A percentile compares a stretch with the other conserved stretches of the same genome.
phyloP scores from a whole-genome alignment of 2,329 filamentous ascomycete species.

The Epichloe uncinata region DNA sequence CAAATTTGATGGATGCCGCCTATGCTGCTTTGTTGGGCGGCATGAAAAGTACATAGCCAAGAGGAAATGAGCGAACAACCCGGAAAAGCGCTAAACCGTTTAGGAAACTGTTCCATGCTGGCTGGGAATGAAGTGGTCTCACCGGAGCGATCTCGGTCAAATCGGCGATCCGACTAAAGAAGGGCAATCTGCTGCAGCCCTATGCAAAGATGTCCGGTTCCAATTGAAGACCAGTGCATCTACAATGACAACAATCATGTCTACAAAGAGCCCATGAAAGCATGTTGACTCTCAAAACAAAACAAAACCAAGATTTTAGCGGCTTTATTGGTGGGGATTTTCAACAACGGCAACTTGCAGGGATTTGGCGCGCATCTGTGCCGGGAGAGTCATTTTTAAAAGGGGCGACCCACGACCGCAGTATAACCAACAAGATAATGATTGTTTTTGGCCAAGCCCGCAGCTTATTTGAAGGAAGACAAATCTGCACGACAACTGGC shows the following conservation, averaged over 20 bases:
- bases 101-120: no score
- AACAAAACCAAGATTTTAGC: no score
- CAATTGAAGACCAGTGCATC: background rate
- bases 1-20: no score
- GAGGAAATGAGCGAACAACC: no score
- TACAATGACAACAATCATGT: background rate
- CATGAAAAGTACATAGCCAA: no score
- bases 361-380: background rate
- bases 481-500: background rate
- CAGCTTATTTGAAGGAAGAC: background rate
- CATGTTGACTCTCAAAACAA: background rate
- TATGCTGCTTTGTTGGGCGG: no score
- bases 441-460: background rate
- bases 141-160: background rate
- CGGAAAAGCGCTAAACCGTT: background rate
- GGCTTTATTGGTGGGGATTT: background rate
- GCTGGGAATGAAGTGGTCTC: background rate
- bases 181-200: background rate
- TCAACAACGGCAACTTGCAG: background rate
- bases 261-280: background rate
- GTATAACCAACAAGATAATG: background rate
- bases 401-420: background rate
- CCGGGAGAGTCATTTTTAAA: background rate
- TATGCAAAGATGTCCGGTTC: background rate
- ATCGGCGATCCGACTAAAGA: background rate